Base-by-base conservation (phyloP, 805 yeast genomes). In the Maudiozyma pseudohumilis region DNA sequence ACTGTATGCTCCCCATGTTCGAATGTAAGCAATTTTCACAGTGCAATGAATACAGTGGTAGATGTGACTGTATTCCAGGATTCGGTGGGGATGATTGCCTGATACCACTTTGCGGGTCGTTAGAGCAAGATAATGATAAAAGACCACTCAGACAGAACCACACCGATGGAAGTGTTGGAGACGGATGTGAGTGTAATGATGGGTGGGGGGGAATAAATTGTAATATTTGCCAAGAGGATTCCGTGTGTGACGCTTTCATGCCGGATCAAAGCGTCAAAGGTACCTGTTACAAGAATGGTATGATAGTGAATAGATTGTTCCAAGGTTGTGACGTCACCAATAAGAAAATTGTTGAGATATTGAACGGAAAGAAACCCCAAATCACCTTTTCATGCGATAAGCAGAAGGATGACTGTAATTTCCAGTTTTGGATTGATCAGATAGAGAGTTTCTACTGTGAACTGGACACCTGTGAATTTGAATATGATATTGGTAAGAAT, bases 131-230 rank as follows among this genome's bases (percentile, higher is more conserved):
- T 30, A 63, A 66, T 39, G 54, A 59, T 27, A 42, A 52, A 20
- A 69, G 97, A 40, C 95, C 95, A 0, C 47, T 70, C 10, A 66
- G 92, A 52, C 11, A 13, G 16, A 28, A 28, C 18, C 20, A 28
- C 18, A 28, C 20, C 18, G 16, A 18, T 9, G n/a, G n/a, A 5
- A 63, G 64, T 17, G 71, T 69, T 11, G 60, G 68, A 1, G 50
- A 24, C 2, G 47, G 67, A 0, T 92, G 98, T 61, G 64, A 64
- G 0, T 89, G 98, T 62, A 72, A 72, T 35, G 69, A 68, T 3
- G 98, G 98, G 3, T 92, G 98, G 98, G 64, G 67, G 4, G 97
- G 98, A 31, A 81, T 92, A 53, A 92, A 92, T 55, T 92, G 98
- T 69, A 92, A 83, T 52, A 60, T 92, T 56, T 92, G 98, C 61